Evolutionary conservation across 176 grass and related monocot species (phyloP), one percentile per base, ranked within the genome.

Genomic region (Tuctoria greenei): DNA sequence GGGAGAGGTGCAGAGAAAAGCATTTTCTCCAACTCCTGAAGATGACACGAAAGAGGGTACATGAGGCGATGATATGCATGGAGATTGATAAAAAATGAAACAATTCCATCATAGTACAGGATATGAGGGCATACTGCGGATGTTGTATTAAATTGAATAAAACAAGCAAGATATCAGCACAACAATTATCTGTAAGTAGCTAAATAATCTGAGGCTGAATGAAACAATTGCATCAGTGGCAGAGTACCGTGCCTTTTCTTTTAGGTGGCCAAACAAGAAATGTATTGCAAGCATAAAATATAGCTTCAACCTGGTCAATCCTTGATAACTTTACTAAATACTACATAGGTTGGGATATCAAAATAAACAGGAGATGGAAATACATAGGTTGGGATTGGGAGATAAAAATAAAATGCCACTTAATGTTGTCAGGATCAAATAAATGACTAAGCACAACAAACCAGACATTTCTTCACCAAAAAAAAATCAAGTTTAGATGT

Each of bases 11-110:
- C 76, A 11, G 82, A 26, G 40, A 59, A 88, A 36, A 99, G 78
- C 72, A 98, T 70, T 60, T 82, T 92, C 70, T 98, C 83, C 55
- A 98, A 87, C 39, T 88, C 91, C 95, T 99, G 85, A 83, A 80
- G 13, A 52, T 31, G 46, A 43, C 28, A 34, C 26, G 77, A 63
- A 73, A 73, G 39, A 82, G 54, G 26, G 38, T 11, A 17, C 45
- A 27, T 6, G 35, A 63, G 18, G 63, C 37, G 68, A 61, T 37
- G 20, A 4, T 20, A 49, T 41, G 59, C 23, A 77, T 41, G 28
- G 20, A 81, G 21, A 57, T 71, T 69, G 11, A 1, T 17, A 12
- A 58, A 79, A 73, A 11, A 20, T 16, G n/a, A 40, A 68, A 18
- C 9, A 60, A 16, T 47, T 50, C 15, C 50, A 67, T 72, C 10